Percentiles rank a stretch among this genome's conserved stretches.
Conservation (phyloP, 805 yeast genomes). For the Ascoidea tarda region DNA sequence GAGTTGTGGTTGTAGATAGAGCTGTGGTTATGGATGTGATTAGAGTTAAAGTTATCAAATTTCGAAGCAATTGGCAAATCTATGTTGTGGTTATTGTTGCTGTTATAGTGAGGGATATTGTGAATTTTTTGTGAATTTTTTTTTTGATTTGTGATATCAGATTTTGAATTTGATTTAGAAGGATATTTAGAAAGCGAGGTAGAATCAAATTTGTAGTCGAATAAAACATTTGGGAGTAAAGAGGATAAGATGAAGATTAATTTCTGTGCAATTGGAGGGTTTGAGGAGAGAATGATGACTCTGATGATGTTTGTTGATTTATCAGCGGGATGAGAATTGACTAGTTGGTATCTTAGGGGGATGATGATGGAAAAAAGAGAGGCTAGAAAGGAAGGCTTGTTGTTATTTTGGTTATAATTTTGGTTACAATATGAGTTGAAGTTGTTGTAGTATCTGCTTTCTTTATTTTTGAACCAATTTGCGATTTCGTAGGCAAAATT, state of each 20-base stretch:
- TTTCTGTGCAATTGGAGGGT: neutral
- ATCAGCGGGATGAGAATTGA: neutral
- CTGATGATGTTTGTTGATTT: neutral
- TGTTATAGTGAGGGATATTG: no score
- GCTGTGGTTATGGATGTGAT: no score
- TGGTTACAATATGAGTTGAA: neutral
- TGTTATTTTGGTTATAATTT: no score
- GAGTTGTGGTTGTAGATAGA: no score
- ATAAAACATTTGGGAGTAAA: constrained; percentile 8
- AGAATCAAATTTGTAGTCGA: constrained; percentile 2
- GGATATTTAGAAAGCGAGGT: no score
- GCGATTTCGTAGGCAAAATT: neutral
- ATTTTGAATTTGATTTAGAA: no score
- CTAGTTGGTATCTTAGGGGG: neutral
- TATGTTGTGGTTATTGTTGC: no score
- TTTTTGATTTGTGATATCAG: no score
- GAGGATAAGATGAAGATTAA: constrained; percentile 5
- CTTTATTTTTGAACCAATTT: neutral
- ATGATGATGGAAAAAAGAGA: neutral
- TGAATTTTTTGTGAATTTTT: no score
- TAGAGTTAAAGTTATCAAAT: no score
- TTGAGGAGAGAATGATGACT: neutral
- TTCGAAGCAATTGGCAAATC: no score
- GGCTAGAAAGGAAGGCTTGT: neutral
- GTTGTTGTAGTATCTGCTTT: neutral